Base-by-base conservation (phyloP, 1,139 yeast species). In the Pichia sp. region DNA sequence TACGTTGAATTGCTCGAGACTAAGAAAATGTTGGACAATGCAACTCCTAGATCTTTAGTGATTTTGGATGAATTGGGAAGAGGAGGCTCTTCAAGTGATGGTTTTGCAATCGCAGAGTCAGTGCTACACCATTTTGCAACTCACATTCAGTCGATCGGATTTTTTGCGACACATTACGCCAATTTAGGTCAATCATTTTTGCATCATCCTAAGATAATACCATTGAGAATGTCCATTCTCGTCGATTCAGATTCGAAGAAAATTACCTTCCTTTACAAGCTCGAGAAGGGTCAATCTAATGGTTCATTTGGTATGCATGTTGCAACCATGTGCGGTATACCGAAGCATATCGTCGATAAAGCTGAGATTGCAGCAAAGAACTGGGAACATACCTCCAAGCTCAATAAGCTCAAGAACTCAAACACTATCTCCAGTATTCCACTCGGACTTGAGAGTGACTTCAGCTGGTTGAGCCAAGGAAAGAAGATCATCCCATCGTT, bases 301-400 rank as follows among this genome's bases (percentile, higher is more conserved):
- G 96, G 97, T 3, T 86, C 96, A 6, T 91, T 93, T 62, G 99
- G 98, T 51, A 87, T 91, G 96, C 91, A 87, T 61, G 98, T 93
- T 28, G 98, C 99, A 0, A 67, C 93, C 6, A 91, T 91, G 97
- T 93, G 98, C 63, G 98, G 98, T n/a, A 83, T 91, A 35, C 66
- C 77, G 3, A 66, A 65, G 32, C 62, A 61, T 3, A 83, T 93
- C 46, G 88, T 91, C 8, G 80, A 74, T 27, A 64, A 68, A 27
- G 97, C 98, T 0, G 95, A 87, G 54, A 53, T 58, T 20, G 96
- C 96, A 3, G 97, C 98, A 1, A 72, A 72, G 45, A 67, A 72
- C 37, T 77, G 80, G 58, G 97, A 88, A 57, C 94, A 82, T 55
- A 85, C 96, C 1, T 77, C 94, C 0, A 74, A 74, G 50, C 64